These are phyloP conservation scores for Adansonia rubrostipa DNA, from an alignment of 441 rosid species.

Conservation along the genomic window DNA sequence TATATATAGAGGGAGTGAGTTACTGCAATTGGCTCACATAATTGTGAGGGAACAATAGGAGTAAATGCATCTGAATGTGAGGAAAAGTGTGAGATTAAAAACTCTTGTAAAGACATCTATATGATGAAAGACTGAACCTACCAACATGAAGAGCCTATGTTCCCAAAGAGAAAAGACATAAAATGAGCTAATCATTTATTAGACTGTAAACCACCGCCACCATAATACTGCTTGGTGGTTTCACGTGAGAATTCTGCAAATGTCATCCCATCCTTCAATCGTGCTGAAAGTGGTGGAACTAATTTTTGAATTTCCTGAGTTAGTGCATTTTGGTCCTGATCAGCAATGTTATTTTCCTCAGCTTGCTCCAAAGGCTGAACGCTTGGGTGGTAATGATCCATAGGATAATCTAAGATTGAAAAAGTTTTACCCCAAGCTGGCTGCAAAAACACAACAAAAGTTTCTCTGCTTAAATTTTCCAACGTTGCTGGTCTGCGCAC, in stretches of 20 bases:
- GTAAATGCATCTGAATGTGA: conserved; percentile 11
- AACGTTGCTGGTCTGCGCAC: conserved; percentile 62
- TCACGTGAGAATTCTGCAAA: conserved; percentile 82
- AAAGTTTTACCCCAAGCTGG: conserved; percentile 84
- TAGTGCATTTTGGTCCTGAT: conserved; percentile 36
- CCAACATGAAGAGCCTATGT: conserved; percentile 23
- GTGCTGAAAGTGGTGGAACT: conserved; percentile 72
- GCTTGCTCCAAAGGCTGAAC: conserved; percentile 31
- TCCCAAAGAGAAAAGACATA: not conserved
- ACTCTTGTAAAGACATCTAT: not conserved
- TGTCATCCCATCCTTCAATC: conserved; percentile 87
- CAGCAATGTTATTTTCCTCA: conserved; percentile 29
- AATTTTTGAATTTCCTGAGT: conserved; percentile 43
- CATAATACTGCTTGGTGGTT: conserved; percentile 87
- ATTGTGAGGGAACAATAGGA: not conserved
- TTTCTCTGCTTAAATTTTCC: conserved; percentile 73
- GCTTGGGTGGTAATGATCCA: conserved; percentile 35
- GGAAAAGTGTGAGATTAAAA: not conserved
- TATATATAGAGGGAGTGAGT: not conserved
- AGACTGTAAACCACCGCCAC: conserved; percentile 82
- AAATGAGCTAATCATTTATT: conserved; percentile 43
- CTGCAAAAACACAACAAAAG: conserved; percentile 81
- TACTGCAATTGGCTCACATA: not conserved
- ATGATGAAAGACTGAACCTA: conserved; percentile 12
- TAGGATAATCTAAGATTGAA: conserved; percentile 46